Evolutionary conservation across 1,139 yeast species (phyloP).

Genomic region (Meyerozyma smithsonii): DNA sequence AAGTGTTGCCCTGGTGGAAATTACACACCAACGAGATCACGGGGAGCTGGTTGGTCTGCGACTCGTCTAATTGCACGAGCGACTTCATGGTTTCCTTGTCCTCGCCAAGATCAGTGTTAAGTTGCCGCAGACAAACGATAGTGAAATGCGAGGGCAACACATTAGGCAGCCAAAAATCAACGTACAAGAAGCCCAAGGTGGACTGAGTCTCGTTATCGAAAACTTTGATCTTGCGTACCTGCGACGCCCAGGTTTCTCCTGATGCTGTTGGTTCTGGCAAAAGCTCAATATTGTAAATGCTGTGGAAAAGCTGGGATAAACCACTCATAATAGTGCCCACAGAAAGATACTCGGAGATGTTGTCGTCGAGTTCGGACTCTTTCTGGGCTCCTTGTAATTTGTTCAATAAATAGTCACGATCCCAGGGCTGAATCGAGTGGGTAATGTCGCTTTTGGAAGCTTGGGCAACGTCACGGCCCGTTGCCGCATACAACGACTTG

Average conservation of each 20-base stretch:
- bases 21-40: constrained; percentile 88
- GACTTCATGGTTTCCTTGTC: constrained; percentile 25
- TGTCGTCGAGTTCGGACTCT: constrained; percentile 17
- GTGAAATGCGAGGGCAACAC: constrained; percentile 89
- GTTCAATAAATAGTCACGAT: constrained; percentile 62
- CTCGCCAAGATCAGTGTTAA: constrained; percentile 30
- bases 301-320: constrained; percentile 61
- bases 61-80: constrained; percentile 49
- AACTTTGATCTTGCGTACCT: constrained; percentile 79
- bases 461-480: not conserved
- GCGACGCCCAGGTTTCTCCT: constrained; percentile 87
- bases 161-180: constrained; percentile 45
- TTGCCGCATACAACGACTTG: constrained; percentile 26
- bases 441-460: constrained; percentile 26
- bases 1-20: constrained; percentile 36
- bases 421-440: constrained; percentile 76
- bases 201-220: constrained; percentile 23
- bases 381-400: constrained; percentile 13
- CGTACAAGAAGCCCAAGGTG: constrained; percentile 36
- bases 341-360: constrained; percentile 64
- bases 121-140: constrained; percentile 80
- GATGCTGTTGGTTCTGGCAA: constrained; percentile 57
- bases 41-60: constrained; percentile 65
- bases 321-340: constrained; percentile 88
- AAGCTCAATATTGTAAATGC: constrained; percentile 71